These are phyloP conservation scores for Simplicillium aogashimaense DNA, from an alignment of 2,329 filamentous ascomycete species.

Conservation along the genomic window DNA sequence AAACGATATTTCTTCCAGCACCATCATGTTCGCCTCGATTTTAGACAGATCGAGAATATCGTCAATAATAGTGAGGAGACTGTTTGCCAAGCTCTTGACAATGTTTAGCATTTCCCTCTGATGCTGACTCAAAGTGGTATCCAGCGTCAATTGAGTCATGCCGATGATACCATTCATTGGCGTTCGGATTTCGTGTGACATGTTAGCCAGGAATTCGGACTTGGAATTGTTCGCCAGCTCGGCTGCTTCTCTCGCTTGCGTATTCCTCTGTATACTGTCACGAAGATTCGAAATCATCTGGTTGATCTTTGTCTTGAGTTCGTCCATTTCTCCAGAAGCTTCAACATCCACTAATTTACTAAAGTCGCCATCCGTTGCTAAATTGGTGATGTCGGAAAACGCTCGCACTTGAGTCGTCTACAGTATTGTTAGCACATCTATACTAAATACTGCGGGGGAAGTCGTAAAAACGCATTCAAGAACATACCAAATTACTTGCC, in stretches of 20 bases:
- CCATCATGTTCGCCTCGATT: slow-evolving; percentile 94
- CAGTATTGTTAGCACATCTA: too few species aligned
- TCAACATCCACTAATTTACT: slow-evolving; percentile 97
- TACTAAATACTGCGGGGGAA: too few species aligned
- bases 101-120: slow-evolving; percentile 98
- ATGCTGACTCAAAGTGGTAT: slow-evolving; percentile 89
- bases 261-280: slow-evolving; percentile 95
- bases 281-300: slow-evolving; percentile 95
- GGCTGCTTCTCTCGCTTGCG: slow-evolving; percentile 87
- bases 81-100: slow-evolving; percentile 93
- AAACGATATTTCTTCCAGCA: slow-evolving; percentile 95
- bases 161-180: slow-evolving; percentile 97
- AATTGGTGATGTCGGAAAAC: slow-evolving; percentile 95
- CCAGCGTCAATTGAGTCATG: slow-evolving; percentile 93
- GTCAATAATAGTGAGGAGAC: slow-evolving; percentile 93
- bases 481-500: slow-evolving; percentile 60
- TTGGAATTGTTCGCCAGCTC: slow-evolving; percentile 97
- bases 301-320: slow-evolving; percentile 98
- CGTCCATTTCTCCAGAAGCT: slow-evolving; percentile 97
- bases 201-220: slow-evolving; percentile 96
- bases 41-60: slow-evolving; percentile 66
- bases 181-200: slow-evolving; percentile 97
- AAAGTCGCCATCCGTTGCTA: slow-evolving; percentile 93
- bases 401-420: slow-evolving; percentile 96
- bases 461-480: too few species aligned